A percentile compares a stretch with the other conserved stretches of the same genome.
Conservation (phyloP, 2,329 filamentous ascomycete species). For the Cordyceps cateniannulata region DNA sequence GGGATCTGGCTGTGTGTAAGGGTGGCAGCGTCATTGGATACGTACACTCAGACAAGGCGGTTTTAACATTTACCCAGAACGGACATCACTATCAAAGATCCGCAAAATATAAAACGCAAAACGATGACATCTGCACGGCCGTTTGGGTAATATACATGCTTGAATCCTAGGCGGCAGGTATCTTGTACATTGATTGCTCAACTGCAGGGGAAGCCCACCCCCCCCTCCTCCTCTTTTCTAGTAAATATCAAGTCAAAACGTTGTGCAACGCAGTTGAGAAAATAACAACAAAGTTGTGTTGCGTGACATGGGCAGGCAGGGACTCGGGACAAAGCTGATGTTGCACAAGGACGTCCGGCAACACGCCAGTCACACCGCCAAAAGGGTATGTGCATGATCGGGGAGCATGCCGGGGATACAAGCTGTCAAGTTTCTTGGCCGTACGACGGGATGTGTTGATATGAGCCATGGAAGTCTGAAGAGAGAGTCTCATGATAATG, state of each 20-base stretch:
- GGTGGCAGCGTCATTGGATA: neutral
- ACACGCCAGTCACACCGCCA: slow-evolving; percentile 6
- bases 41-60: neutral
- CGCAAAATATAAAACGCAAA: neutral
- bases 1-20: neutral
- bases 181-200: neutral
- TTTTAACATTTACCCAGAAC: neutral
- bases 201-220: neutral
- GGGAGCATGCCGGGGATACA: neutral
- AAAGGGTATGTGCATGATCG: neutral
- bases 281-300: neutral
- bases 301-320: neutral
- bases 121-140: neutral
- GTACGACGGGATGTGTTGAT: neutral
- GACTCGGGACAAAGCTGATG: neutral
- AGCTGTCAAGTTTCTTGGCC: neutral
- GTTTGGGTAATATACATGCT: neutral
- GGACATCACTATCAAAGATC: neutral
- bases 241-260: neutral
- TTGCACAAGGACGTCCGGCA: neutral
- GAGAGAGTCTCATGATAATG: neutral
- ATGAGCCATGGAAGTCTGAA: neutral
- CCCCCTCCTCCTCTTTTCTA: neutral
- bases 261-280: neutral
- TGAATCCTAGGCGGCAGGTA: neutral